phyloP scores from a whole-genome alignment of 1,284 basidiomycete genomes.

The Heterobasidion occidentale region DNA sequence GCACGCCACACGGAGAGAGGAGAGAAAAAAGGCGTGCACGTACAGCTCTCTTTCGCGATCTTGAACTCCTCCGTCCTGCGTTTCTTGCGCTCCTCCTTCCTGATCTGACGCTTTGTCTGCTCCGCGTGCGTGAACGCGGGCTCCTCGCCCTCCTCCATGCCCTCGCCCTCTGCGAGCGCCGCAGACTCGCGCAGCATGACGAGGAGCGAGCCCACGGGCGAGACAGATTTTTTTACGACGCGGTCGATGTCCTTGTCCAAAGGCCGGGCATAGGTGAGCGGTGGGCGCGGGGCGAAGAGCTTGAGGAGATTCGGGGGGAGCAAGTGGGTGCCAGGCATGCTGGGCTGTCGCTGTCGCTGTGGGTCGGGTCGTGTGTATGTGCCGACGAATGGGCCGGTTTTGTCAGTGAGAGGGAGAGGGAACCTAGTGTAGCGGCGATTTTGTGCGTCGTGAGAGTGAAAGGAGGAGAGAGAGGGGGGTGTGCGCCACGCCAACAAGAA shows the following conservation, averaged over 20 bases:
- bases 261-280: conserved; percentile 78
- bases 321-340: conserved; percentile 79
- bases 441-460: too few species aligned
- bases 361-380: too few species aligned
- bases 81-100: conserved; percentile 75
- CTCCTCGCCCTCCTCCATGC: conserved; percentile 77
- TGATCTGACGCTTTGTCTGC: conserved; percentile 71
- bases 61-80: conserved; percentile 76
- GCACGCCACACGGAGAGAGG: too few species aligned
- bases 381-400: too few species aligned
- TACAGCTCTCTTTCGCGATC: conserved; percentile 77
- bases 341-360: conserved; percentile 4
- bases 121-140: conserved; percentile 70
- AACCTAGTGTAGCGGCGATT: too few species aligned
- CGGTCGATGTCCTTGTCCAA: conserved; percentile 77
- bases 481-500: not conserved
- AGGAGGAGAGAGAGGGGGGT: too few species aligned
- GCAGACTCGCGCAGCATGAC: conserved; percentile 71
- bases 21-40: conserved; percentile 17
- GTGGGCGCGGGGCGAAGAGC: conserved; percentile 88
- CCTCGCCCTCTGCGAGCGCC: conserved; percentile 50
- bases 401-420: too few species aligned
- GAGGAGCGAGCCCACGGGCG: conserved; percentile 69
- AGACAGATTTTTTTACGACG: conserved; percentile 61
- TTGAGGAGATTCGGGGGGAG: conserved; percentile 92